Conservation (phyloP, 106 monocot genomes). For the Chionographis japonica region DNA sequence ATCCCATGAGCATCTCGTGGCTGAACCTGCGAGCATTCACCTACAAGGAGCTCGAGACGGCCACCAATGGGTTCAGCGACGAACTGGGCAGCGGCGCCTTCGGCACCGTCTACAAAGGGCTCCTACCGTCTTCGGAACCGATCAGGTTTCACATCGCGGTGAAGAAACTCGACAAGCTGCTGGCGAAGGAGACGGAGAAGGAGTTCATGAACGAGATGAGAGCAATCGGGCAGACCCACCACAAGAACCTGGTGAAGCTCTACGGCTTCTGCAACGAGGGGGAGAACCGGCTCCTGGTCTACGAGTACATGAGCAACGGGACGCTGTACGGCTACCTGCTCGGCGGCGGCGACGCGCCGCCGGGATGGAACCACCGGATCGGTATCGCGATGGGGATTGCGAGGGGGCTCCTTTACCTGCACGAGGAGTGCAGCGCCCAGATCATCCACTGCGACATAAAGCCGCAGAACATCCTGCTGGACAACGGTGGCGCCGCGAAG, state of each 20-base stretch:
- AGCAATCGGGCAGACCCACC: constrained; percentile 20
- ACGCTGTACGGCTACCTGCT: constrained; percentile 13
- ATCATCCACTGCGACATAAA: constrained; percentile 55
- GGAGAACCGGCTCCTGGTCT: constrained; percentile 16
- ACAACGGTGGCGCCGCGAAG: constrained; percentile 7
- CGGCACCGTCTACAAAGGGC: constrained; percentile 27
- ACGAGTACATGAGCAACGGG: constrained; percentile 29
- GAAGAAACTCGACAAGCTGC: constrained; percentile 13
- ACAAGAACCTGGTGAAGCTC: constrained; percentile 16
- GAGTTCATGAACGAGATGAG: constrained; percentile 24
- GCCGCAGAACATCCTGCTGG: constrained; percentile 43
- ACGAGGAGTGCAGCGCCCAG: constrained; percentile 24
- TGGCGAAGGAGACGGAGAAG: not conserved
- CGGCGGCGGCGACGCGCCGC: not conserved
- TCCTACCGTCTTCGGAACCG: not conserved
- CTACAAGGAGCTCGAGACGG: constrained; percentile 19
- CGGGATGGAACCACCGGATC: constrained; percentile 12
- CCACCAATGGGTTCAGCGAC: constrained; percentile 13
- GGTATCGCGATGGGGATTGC: constrained; percentile 17
- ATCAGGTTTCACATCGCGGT: constrained; percentile 9
- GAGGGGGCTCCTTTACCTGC: constrained; percentile 28
- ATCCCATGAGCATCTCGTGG: not conserved
- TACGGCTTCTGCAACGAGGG: constrained; percentile 24
- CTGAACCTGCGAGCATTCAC: constrained; percentile 9
- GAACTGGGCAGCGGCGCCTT: constrained; percentile 20